Evolutionary conservation across 805 yeast species (phyloP), one percentile per base, ranked within the genome.

Genomic region (Pichia exigua): DNA sequence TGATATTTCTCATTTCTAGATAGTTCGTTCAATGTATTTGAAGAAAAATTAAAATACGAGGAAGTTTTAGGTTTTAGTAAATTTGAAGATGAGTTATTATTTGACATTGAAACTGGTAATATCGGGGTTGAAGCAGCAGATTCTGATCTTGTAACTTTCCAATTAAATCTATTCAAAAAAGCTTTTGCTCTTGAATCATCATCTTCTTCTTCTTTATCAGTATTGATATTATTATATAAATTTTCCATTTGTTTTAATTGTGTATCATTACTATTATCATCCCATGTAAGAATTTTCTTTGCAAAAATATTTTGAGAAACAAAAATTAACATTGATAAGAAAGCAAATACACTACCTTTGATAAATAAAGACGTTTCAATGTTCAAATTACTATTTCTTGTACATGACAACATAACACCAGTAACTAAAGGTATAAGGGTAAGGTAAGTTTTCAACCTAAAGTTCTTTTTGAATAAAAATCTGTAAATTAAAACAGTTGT

Each of bases 321-420:
- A 66, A 86, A 86, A 35, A 86, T 85, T 30, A 79, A 56, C 83
- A 79, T 79, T 42, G 82, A 77, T 21, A 75, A 53, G 51, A 77
- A 76, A 9, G 83, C 82, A 62, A 73, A 78, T 9, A 67, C 43
- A 53, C 79, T 68, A 2, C 85, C 85, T 35, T 58, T 64, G 45
- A 59, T 60, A 49, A 66, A 68, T 42, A 63, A 52, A 10, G 42
- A 24, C 28, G 60, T 61, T 17, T 64, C 60, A 41, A 60, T 55
- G 15, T 61, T 54, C 28, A 63, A 45, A 48, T 54, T 60, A 43
- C 52, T 56, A 45, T 72, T 70, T 44, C 76, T 73, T 52, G 82
- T 77, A 64, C 92, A 85, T 4, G 87, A 81, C 61, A 90, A 70
- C 77, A 90, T 88, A 53, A 92, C 96, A 18, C 99, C 99, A 28